Conservation (phyloP, 2,329 filamentous ascomycete species). For the Tolypocladium inflatum region DNA sequence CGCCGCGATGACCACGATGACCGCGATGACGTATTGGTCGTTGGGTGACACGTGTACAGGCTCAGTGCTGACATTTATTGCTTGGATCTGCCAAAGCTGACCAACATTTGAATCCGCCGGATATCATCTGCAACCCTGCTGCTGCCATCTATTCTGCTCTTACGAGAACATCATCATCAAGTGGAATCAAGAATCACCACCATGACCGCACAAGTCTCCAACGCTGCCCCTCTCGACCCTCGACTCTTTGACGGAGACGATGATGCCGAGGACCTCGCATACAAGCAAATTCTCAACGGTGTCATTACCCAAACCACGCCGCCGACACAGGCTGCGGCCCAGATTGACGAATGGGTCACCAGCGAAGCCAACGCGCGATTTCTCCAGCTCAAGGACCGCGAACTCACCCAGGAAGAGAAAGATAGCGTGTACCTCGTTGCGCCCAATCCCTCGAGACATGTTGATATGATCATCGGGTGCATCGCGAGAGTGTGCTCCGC, state of each 20-base stretch:
- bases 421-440: slow-evolving; percentile 1
- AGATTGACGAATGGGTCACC: slow-evolving; percentile 6
- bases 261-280: slow-evolving; percentile 3
- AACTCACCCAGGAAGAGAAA: neutral
- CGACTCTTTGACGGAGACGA: slow-evolving; percentile 6
- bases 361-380: slow-evolving; percentile 1
- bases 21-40: neutral
- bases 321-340: slow-evolving; percentile 1
- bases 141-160: neutral
- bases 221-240: neutral
- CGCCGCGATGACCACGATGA: neutral
- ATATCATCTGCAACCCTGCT: neutral
- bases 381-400: neutral
- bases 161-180: neutral
- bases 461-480: slow-evolving; percentile 3
- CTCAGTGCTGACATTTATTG: neutral
- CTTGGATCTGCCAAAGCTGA: neutral
- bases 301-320: neutral
- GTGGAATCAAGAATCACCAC: neutral
- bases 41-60: neutral
- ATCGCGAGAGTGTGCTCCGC: slow-evolving; percentile 5
- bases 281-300: slow-evolving; percentile 3
- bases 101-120: neutral
- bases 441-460: slow-evolving; percentile 3
- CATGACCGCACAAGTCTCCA: neutral